phyloP scores from a whole-genome alignment of 495 filamentous ascomycete genomes.

The Baudoinia panamericana region DNA sequence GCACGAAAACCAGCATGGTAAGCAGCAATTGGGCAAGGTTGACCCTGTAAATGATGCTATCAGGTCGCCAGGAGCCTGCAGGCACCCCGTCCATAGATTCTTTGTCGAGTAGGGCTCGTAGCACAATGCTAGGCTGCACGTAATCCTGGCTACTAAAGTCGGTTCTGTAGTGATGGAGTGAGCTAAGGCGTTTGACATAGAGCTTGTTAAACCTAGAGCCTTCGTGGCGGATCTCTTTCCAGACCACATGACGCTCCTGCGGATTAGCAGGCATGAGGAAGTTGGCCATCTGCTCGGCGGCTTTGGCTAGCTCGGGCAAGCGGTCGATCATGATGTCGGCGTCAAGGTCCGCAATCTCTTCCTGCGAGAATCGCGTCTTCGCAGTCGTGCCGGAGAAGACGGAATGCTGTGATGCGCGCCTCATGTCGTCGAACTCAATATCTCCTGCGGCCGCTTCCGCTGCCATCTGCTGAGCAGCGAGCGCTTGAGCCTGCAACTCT shows the following conservation, averaged over 20 bases:
- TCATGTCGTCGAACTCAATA: neutral
- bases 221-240: conserved; percentile 10
- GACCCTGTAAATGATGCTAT: conserved; percentile 17
- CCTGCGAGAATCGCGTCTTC: conserved; percentile 28
- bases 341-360: conserved; percentile 23
- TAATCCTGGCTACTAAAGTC: conserved; percentile 14
- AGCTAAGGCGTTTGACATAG: conserved; percentile 6
- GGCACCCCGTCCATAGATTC: conserved; percentile 8
- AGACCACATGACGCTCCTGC: neutral
- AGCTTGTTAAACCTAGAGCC: conserved; percentile 11
- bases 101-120: conserved; percentile 14
- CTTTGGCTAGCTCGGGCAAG: conserved; percentile 8
- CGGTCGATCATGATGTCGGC: conserved; percentile 13
- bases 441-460: conserved; percentile 12
- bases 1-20: conserved; percentile 1
- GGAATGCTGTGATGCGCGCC: conserved; percentile 26
- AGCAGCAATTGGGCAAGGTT: conserved; percentile 18
- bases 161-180: conserved; percentile 5
- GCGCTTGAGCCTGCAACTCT: conserved; percentile 3
- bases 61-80: conserved; percentile 16
- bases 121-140: conserved; percentile 14
- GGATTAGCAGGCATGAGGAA: conserved; percentile 12
- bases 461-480: neutral
- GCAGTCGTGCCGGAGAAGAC: conserved; percentile 34
- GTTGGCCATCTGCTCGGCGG: conserved; percentile 5